Percentiles rank a stretch among this genome's conserved stretches.
phyloP scores from a whole-genome alignment of 139 green algal genomes.

The Microglena sp. region DNA sequence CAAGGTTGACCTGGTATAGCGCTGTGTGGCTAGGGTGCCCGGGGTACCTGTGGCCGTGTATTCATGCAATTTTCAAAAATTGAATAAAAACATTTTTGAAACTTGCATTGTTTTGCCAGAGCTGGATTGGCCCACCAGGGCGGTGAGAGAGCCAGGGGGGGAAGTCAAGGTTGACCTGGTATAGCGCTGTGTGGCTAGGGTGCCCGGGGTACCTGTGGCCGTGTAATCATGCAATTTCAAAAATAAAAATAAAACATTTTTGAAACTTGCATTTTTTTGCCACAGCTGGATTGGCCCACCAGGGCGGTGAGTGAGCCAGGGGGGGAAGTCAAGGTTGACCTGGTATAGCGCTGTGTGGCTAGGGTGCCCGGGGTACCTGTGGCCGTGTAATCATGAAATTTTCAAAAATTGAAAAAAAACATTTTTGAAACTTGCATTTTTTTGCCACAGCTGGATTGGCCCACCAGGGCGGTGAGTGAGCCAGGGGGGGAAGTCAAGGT shows the following conservation, averaged over 20 bases:
- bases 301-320: slow-evolving; percentile 59
- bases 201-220: slow-evolving; percentile 36
- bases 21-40: slow-evolving; percentile 30
- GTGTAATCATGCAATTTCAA: slow-evolving; percentile 4
- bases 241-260: too few relatives aligned
- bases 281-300: slow-evolving; percentile 53
- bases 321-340: slow-evolving; percentile 47
- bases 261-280: too few relatives aligned
- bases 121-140: slow-evolving; percentile 57
- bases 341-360: slow-evolving; percentile 31
- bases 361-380: slow-evolving; percentile 37
- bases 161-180: slow-evolving; percentile 51
- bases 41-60: slow-evolving; percentile 28
- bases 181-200: slow-evolving; percentile 33
- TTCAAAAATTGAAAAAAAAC: too few relatives aligned
- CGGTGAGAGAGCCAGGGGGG: slow-evolving; percentile 48
- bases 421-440: too few relatives aligned
- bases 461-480: slow-evolving; percentile 62
- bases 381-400: neutral
- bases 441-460: slow-evolving; percentile 57
- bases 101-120: slow-evolving; percentile 65
- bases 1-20: slow-evolving; percentile 46
- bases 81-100: too few relatives aligned
- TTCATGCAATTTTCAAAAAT: slow-evolving; percentile 8
- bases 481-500: slow-evolving; percentile 49